Base-by-base conservation (phyloP, 495 filamentous ascomycete species). In the Talaromyces thailandensis region DNA sequence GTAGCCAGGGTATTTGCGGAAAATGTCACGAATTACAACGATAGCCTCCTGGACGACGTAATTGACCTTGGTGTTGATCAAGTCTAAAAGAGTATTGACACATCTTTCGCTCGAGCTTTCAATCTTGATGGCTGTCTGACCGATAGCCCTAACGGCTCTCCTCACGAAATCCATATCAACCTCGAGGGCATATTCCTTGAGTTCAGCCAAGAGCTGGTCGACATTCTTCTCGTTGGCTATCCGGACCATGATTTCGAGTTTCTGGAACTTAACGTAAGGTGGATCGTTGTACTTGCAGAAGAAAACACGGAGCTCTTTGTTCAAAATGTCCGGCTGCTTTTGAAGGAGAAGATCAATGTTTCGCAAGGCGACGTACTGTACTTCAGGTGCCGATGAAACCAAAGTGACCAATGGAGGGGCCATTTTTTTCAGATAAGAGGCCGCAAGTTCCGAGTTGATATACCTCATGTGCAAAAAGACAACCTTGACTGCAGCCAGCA, bases 261-360 rank as follows among this genome's bases (percentile, higher is more conserved):
- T 98, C 73, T 96, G 87, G 31, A 98, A 84, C 71, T 98, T 98
- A 74, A 98, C 88, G 69, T 98, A 98, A 16, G 91, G 92, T 1
- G 94, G 94, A 69, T 98, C 94, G 71, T 98, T 97, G 78, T 98
- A 98, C 78, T 98, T 98, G 87, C 94, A 98, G 78, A 98, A 98
- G 79, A 98, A 98, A 2, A 98, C 94, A 55, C 94, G 86, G 58
- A 98, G 86, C 74, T 98, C 94, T 72, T 98, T 98, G 76, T 90
- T 94, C 2, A 98, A 80, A 56, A 98, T 96, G 69, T 96, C 93
- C 2, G 94, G 93, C 66, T 96, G 91, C 65, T 96, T 93, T 73
- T 98, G 94, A 35, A 98, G 81, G 5, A 98, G 79, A 52, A 98
- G 85, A 64, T 98, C 94, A 69, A 98, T 98, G 69, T 98, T 98